Evolutionary conservation across 1,284 basidiomycete species (phyloP).

Genomic region (Austroboletus niveus): DNA sequence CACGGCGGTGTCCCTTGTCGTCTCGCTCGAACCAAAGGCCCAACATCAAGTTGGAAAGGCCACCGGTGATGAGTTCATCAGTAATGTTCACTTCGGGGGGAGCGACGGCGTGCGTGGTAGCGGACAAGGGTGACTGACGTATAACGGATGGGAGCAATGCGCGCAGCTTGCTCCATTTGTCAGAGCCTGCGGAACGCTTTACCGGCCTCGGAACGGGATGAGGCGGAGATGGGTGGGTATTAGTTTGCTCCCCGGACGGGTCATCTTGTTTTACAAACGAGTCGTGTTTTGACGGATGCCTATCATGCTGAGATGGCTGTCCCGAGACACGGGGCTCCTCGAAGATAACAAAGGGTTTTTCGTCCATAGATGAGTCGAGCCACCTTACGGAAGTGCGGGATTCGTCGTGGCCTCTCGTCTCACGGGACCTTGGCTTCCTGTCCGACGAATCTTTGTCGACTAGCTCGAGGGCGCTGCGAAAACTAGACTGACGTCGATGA

Average conservation of each 20-base stretch:
- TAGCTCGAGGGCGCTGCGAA: conserved; percentile 63
- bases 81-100: conserved; percentile 70
- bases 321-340: conserved; percentile 18
- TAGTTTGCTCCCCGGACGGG: conserved; percentile 11
- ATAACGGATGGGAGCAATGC: conserved; percentile 61
- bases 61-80: conserved; percentile 82
- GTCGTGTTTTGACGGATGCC: conserved; percentile 6
- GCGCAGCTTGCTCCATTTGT: conserved; percentile 61
- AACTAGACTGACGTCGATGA: conserved; percentile 39
- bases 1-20: conserved; percentile 79
- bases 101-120: conserved; percentile 45
- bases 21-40: conserved; percentile 92
- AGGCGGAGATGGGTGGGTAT: conserved; percentile 42
- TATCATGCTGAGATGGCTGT: conserved; percentile 12
- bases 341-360: conserved; percentile 38
- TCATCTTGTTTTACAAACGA: conserved; percentile 7
- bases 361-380: conserved; percentile 56
- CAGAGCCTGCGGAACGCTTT: conserved; percentile 33
- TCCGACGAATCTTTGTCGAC: conserved; percentile 43
- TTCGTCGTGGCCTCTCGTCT: conserved; percentile 47
- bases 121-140: conserved; percentile 28
- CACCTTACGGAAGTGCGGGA: conserved; percentile 52
- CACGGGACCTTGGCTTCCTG: conserved; percentile 55
- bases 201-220: conserved; percentile 39
- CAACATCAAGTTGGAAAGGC: conserved; percentile 80